phyloP scores from a whole-genome alignment of 2,329 filamentous ascomycete species.

The Trichoderma gracile region DNA sequence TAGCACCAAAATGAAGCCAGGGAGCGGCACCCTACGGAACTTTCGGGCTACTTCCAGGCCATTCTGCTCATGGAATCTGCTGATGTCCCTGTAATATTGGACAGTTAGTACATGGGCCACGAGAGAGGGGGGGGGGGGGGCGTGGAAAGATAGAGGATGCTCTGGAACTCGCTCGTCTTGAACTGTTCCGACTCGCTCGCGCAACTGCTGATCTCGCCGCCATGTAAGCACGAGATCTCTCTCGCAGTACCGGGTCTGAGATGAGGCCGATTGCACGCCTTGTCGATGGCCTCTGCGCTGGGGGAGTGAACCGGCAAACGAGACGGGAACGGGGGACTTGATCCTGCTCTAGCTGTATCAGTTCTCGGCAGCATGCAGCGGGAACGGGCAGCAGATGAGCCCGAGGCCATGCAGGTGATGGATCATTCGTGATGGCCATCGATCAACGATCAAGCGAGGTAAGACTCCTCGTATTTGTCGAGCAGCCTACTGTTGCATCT shows the following conservation, averaged over 20 bases:
- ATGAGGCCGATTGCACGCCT: conserved; percentile 1
- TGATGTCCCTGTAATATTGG: conserved; percentile 23
- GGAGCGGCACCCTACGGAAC: neutral
- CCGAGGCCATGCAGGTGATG: neutral
- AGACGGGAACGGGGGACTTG: neutral
- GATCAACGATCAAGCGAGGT: neutral
- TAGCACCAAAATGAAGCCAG: neutral
- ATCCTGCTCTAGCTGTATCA: neutral
- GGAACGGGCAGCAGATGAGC: neutral
- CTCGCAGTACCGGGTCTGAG: conserved; percentile 10
- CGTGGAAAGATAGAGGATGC: neutral
- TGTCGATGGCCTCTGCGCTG: neutral
- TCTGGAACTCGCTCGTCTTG: conserved; percentile 6
- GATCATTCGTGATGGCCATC: neutral
- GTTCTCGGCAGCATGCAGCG: neutral
- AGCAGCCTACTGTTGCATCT: neutral
- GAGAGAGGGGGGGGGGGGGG: neutral
- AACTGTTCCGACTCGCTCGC: conserved; percentile 14
- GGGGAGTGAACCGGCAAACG: neutral
- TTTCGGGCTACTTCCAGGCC: conserved; percentile 6
- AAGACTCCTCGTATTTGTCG: neutral
- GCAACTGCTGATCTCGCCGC: conserved; percentile 5
- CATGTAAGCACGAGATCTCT: conserved; percentile 18
- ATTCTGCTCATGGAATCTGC: conserved; percentile 7
- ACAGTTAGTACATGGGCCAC: conserved; percentile 12